phyloP scores from a whole-genome alignment of 2,329 filamentous ascomycete genomes.

The Alternaria incomplexa region DNA sequence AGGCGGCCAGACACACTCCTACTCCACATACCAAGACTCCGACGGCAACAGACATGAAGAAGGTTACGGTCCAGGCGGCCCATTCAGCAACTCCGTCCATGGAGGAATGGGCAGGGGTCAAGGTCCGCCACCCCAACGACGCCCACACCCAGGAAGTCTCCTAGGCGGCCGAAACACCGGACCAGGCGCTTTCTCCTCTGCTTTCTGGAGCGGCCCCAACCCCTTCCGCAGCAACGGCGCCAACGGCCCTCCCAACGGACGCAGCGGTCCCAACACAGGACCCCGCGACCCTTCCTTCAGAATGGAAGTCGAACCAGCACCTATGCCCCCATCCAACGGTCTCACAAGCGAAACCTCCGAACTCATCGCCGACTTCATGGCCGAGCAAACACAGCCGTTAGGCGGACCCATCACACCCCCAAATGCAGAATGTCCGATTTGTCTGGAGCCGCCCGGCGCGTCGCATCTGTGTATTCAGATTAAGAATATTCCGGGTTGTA shows the following conservation, averaged over 20 bases:
- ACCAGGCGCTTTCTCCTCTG: neutral
- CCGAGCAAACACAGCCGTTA: conserved; percentile 3
- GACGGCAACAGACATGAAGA: neutral
- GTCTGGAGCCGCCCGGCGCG: conserved; percentile 7
- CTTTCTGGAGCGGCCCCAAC: neutral
- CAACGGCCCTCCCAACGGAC: neutral
- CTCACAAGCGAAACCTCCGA: neutral
- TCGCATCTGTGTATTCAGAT: conserved; percentile 21
- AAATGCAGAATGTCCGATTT: conserved; percentile 17
- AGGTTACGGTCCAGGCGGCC: neutral
- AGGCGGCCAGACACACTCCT: neutral
- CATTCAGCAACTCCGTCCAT: neutral
- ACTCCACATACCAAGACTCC: neutral
- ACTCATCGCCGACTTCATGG: neutral
- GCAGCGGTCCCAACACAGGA: neutral
- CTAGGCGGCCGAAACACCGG: neutral
- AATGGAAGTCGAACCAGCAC: neutral
- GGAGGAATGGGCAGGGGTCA: neutral
- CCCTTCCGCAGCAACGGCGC: neutral
- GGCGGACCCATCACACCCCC: neutral
- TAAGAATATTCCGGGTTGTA: conserved; percentile 12
- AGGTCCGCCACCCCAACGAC: neutral
- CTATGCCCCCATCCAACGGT: neutral
- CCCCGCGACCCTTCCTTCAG: neutral
- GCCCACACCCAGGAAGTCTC: neutral